Percentiles rank a stretch among this genome's conserved stretches.
Conservation (phyloP, 495 filamentous ascomycete genomes). For the Penicillium turbatum region DNA sequence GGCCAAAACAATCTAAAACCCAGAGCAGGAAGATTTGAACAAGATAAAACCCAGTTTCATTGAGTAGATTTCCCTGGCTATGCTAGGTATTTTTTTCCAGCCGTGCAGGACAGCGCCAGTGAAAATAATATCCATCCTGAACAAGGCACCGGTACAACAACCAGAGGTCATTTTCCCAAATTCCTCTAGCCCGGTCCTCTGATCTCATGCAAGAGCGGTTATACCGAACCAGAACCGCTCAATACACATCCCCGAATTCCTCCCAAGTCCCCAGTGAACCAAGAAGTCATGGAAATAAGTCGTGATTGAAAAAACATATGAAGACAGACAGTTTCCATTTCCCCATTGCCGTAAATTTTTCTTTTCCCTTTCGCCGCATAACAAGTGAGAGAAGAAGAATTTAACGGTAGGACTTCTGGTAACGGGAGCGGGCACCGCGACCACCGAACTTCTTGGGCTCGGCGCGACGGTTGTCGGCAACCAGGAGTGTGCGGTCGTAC, state of each 20-base stretch:
- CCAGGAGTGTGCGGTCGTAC: conserved; percentile 95
- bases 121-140: conserved; percentile 29
- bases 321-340: conserved; percentile 21
- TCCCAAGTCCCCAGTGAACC: conserved; percentile 24
- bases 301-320: conserved; percentile 21
- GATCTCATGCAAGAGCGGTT: conserved; percentile 15
- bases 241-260: conserved; percentile 20
- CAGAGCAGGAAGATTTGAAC: conserved; percentile 12
- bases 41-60: conserved; percentile 35
- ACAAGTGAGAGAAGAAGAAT: conserved; percentile 23
- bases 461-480: conserved; percentile 93
- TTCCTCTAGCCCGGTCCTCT: conserved; percentile 19
- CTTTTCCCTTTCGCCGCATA: conserved; percentile 20
- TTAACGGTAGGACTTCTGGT: conserved; percentile 87
- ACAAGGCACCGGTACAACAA: conserved; percentile 23
- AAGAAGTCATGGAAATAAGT: conserved; percentile 28
- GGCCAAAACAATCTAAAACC: background rate
- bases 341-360: conserved; percentile 20
- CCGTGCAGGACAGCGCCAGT: conserved; percentile 30
- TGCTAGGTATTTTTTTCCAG: conserved; percentile 36
- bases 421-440: conserved; percentile 89
- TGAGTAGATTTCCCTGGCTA: conserved; percentile 37
- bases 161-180: conserved; percentile 14
- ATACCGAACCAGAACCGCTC: conserved; percentile 19
- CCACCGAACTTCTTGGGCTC: conserved; percentile 88